Conservation (phyloP, 1,284 basidiomycete genomes). For the Mycena sp. region DNA sequence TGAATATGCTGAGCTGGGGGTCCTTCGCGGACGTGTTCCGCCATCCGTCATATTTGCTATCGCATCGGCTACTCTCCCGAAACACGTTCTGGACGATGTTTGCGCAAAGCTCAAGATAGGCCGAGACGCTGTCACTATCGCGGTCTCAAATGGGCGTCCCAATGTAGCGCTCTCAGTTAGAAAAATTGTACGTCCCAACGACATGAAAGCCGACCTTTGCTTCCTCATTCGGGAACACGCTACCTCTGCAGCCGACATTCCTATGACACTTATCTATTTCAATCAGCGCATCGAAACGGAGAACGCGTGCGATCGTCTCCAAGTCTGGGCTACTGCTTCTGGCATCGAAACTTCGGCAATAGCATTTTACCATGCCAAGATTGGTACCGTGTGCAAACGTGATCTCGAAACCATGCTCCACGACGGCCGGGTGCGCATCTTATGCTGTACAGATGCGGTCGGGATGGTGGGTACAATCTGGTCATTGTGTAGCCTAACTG, state of each 20-base stretch:
- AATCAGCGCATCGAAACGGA: conserved; percentile 18
- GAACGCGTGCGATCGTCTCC: conserved; percentile 4
- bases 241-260: conserved; percentile 3
- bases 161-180: conserved; percentile 25
- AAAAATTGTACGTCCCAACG: conserved; percentile 15
- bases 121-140: not conserved
- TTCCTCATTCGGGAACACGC: conserved; percentile 6
- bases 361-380: not conserved
- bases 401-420: not conserved
- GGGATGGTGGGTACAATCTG: too few species aligned
- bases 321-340: not conserved
- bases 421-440: not conserved
- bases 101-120: conserved; percentile 11
- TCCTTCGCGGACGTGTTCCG: conserved; percentile 11
- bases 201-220: conserved; percentile 17
- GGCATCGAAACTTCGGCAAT: conserved; percentile 21
- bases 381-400: not conserved
- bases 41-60: conserved; percentile 9
- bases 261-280: conserved; percentile 23
- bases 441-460: not conserved
- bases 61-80: conserved; percentile 6
- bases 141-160: conserved; percentile 22
- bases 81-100: conserved; percentile 16
- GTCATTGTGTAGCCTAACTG: too few species aligned
- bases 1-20: not conserved